Evolutionary conservation across 2,329 filamentous ascomycete genomes (phyloP).

Genomic region (Cytospora chrysosperma): DNA sequence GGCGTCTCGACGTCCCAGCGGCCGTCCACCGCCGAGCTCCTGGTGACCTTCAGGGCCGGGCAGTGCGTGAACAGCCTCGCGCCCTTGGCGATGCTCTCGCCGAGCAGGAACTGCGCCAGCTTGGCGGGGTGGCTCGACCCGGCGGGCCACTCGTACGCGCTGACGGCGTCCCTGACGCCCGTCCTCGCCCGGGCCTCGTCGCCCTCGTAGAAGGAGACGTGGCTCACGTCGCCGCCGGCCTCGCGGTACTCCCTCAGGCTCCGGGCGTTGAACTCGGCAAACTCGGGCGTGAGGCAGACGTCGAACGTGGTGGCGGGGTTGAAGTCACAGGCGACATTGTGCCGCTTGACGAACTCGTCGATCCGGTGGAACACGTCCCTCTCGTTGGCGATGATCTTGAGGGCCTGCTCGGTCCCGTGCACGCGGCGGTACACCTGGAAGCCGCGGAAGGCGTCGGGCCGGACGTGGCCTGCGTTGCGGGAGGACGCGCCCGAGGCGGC

Average conservation of each 20-base stretch:
- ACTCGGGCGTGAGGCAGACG: conserved; percentile 47
- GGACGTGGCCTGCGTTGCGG: conserved; percentile 45
- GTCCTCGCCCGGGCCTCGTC: conserved; percentile 40
- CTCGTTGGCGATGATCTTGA: conserved; percentile 47
- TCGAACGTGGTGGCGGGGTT: conserved; percentile 46
- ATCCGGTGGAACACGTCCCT: conserved; percentile 39
- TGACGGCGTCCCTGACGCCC: conserved; percentile 37
- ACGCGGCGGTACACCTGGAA: conserved; percentile 43
- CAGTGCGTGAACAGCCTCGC: conserved; percentile 44
- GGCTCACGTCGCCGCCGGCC: conserved; percentile 44
- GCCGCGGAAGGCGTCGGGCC: conserved; percentile 47
- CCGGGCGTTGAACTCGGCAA: conserved; percentile 43
- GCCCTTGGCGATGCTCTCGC: conserved; percentile 37
- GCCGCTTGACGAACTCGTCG: conserved; percentile 40
- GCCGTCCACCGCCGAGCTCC: conserved; percentile 22
- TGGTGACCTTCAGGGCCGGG: conserved; percentile 34
- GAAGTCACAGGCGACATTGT: conserved; percentile 46
- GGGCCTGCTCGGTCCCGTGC: conserved; percentile 43
- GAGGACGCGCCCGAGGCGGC: conserved; percentile 44
- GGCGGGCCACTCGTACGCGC: conserved; percentile 52
- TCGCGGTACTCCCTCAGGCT: conserved; percentile 39
- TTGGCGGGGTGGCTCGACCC: conserved; percentile 50
- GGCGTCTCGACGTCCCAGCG: conserved; percentile 37
- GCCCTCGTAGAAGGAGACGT: conserved; percentile 40
- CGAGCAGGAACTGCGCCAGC: conserved; percentile 47